Base-by-base conservation (phyloP, 345 rosid genomes). In the Rubroshorea leprosula region DNA sequence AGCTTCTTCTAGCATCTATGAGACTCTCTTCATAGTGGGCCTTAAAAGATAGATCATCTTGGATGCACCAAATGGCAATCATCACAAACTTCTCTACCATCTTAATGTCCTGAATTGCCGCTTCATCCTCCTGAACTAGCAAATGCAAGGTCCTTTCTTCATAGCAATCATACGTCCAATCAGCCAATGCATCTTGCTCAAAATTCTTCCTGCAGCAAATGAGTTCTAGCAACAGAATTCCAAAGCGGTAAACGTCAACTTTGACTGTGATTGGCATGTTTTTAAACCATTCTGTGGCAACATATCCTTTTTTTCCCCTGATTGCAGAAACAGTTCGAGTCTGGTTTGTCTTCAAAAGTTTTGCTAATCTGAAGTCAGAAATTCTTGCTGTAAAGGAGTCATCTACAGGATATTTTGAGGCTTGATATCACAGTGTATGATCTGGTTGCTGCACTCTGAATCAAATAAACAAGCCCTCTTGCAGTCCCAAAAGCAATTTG, bases 41-140 rank as follows among this genome's bases (percentile, higher is more conserved):
- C 77, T 66, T 9, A 65, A 48, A 39, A 23, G n/a, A 0, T 67
- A 66, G 70, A n/a, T 76, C 80, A 22, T 76, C 80, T 48, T 76
- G 80, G 38, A 72, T 72, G 11, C 80, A 76, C 80, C 80, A 76
- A 48, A 76, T 45, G 16, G 80, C 80, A 53, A 72, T 68, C 71
- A 58, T 70, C 14, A 74, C 23, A 5, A 72, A 58, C 1, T 49
- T 67, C 14, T 69, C 41, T 4, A 77, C 43, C 53, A 57, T 55
- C 10, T 63, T 54, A 3, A 35, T 65, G 5, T 62, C 66, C 43
- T 56, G 49, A 2, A 65, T 49, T 8, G 71, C 49, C 1, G 57
- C 58, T 50, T 55, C 24, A 38, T 65, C 67, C 6, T 50, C 55
- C 52, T 71, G 72, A 21, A 76, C 68, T 35, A 76, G 46, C 19